Evolutionary conservation across 2,329 filamentous ascomycete genomes (phyloP), one percentile per base, ranked within the genome.

Genomic region (Exserohilum turcica): DNA sequence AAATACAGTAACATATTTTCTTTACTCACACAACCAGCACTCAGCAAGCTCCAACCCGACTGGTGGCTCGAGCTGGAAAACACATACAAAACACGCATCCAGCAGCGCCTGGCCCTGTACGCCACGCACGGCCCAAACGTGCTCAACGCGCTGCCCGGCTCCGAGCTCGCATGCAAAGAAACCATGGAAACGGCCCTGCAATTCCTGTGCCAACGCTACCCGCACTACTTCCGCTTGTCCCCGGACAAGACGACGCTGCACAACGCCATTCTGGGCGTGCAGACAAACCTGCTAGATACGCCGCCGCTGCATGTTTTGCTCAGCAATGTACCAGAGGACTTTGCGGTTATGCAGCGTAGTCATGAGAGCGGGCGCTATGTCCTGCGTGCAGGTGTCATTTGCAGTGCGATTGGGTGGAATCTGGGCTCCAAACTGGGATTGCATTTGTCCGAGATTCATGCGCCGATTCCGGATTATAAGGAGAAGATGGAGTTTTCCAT

Each of bases 51-150:
- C 72, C 89, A 96, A 57, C 78, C 86, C 0, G 87, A 95, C 68
- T 96, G 88, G 84, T 96, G 91, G 91, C 78, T 96, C n/a, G 91
- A 96, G 74, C 80, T 96, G 2, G 90, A 94, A 61, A 86, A 79
- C 43, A 89, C 84, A 3, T 96, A 96, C 70, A 76, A 75, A 39
- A 65, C 80, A 1, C 84, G 88, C 18, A 86, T 96, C 59, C 79
- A 80, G 5, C 85, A 92, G 68, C 87, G 91, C 15, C 82, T 86
- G 65, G 77, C 75, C 0, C 80, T 95, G 0, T 88, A 86, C 66
- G 77, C 76, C 9, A 76, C 86, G 52, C 80, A 93, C 59, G 85
- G 88, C 2, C 79, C 79, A 8, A 75, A 78, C 3, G 85, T 95
- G 1, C 80, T 94, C 1, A 82, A 88, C 50, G 80, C 80, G 28